phyloP scores from a whole-genome alignment of 305 asterid species.

The Fraxinus nigra region DNA sequence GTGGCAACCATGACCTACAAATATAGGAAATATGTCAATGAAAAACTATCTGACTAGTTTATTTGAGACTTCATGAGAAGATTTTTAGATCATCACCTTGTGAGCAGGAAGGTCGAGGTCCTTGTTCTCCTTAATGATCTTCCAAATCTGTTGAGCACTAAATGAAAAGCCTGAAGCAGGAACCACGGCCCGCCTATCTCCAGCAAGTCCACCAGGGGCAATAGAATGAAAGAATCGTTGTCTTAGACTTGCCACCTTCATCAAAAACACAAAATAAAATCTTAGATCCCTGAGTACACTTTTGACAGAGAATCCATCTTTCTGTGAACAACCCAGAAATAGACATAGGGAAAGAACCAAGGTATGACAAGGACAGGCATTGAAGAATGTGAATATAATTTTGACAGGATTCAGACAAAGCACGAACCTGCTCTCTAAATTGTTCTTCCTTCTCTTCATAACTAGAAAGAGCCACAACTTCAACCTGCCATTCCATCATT shows the following conservation, averaged over 20 bases:
- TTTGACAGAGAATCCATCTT: constrained; percentile 20
- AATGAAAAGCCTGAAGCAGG: constrained; percentile 92
- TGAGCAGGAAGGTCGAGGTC: constrained; percentile 96
- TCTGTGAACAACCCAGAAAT: neutral
- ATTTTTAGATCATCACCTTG: constrained; percentile 53
- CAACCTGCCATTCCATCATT: constrained; percentile 54
- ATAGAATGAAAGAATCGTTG: constrained; percentile 77
- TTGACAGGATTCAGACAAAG: constrained; percentile 21
- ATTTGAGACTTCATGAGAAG: constrained; percentile 19
- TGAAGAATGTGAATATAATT: constrained; percentile 15
- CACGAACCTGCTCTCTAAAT: constrained; percentile 77
- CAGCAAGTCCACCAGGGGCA: constrained; percentile 97
- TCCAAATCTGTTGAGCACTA: constrained; percentile 88
- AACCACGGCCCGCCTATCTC: constrained; percentile 92
- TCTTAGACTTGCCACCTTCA: constrained; percentile 77
- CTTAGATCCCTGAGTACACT: constrained; percentile 5
- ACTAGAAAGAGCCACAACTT: constrained; percentile 87
- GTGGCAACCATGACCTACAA: constrained; percentile 95
- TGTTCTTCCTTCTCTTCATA: constrained; percentile 91
- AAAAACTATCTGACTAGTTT: constrained; percentile 13
- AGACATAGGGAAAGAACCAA: constrained; percentile 1
- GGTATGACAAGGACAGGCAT: constrained; percentile 1
- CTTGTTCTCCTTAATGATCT: constrained; percentile 81
- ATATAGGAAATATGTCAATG: constrained; percentile 21
- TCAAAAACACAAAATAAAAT: constrained; percentile 19